A percentile compares a stretch with the other conserved stretches of the same genome.
phyloP scores from a whole-genome alignment of 768 basidiomycete genomes.

The Kwoniella shandongensis region DNA sequence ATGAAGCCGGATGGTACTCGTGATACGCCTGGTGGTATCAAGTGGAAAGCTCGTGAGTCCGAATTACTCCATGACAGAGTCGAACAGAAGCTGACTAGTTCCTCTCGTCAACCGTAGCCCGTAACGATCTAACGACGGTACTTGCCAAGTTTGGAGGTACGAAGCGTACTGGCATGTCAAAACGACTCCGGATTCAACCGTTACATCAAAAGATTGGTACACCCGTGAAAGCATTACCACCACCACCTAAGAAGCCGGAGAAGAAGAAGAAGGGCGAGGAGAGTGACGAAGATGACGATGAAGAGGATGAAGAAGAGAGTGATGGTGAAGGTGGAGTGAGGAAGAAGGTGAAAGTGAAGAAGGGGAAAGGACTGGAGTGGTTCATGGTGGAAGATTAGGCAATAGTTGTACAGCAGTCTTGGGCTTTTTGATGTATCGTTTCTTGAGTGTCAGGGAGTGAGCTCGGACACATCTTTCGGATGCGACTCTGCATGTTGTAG shows the following conservation, averaged over 20 bases:
- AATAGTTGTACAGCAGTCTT: neutral
- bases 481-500: too few species aligned
- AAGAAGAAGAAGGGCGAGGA: slow-evolving; percentile 42
- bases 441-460: too few species aligned
- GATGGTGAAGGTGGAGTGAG: slow-evolving; percentile 19
- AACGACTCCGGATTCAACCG: slow-evolving; percentile 30
- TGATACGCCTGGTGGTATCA: slow-evolving; percentile 31
- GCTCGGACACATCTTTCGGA: too few species aligned
- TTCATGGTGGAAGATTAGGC: slow-evolving; percentile 43
- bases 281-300: slow-evolving; percentile 39
- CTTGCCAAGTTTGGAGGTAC: slow-evolving; percentile 40
- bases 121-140: slow-evolving; percentile 34
- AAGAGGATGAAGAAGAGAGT: slow-evolving; percentile 27
- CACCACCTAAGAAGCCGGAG: slow-evolving; percentile 38
- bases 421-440: too few species aligned
- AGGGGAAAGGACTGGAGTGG: slow-evolving; percentile 37
- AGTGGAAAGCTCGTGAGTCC: slow-evolving; percentile 42
- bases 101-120: slow-evolving; percentile 21
- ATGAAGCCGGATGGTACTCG: slow-evolving; percentile 21
- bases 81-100: slow-evolving; percentile 1
- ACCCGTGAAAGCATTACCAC: slow-evolving; percentile 43
- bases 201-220: slow-evolving; percentile 47
- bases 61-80: neutral
- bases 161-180: slow-evolving; percentile 39
- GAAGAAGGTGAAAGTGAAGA: slow-evolving; percentile 28